phyloP scores from a whole-genome alignment of 805 yeast species.

The Sugiyamaella lignohabitans region DNA sequence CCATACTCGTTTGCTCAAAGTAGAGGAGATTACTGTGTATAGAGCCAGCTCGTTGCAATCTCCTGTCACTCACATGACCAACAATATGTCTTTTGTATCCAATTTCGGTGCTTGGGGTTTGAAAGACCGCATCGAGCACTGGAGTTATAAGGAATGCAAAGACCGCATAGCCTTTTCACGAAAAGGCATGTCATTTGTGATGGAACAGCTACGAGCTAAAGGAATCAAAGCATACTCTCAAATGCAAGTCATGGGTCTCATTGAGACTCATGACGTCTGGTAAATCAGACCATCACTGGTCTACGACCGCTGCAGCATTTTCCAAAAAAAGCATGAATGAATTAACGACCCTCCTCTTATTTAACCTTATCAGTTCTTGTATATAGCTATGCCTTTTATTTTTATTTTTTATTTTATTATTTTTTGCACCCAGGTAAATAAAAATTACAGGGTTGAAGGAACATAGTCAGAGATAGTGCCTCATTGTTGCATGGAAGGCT shows the following conservation, averaged over 20 bases:
- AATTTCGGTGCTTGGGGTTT: slow-evolving; percentile 59
- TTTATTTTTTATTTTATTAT: neutral
- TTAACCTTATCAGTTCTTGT: neutral
- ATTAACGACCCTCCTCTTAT: neutral
- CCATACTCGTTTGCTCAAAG: slow-evolving; percentile 67
- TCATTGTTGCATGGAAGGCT: too few species aligned
- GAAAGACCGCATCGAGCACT: slow-evolving; percentile 67
- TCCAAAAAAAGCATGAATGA: neutral
- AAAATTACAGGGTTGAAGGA: too few species aligned
- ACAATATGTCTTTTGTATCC: slow-evolving; percentile 63
- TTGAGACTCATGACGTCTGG: neutral
- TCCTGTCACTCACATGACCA: slow-evolving; percentile 41
- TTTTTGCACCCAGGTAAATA: slow-evolving; percentile 12
- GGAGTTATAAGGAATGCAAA: slow-evolving; percentile 68
- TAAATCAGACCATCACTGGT: neutral
- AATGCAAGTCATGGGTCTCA: slow-evolving; percentile 6
- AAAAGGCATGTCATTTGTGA: slow-evolving; percentile 69
- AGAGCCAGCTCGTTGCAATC: slow-evolving; percentile 18
- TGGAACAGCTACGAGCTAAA: slow-evolving; percentile 45
- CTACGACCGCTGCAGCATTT: neutral
- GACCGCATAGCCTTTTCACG: slow-evolving; percentile 61
- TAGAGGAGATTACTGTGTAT: slow-evolving; percentile 71
- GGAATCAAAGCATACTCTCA: slow-evolving; percentile 18
- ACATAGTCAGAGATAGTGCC: too few species aligned
- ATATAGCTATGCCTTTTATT: neutral